Percentiles rank a stretch among this genome's conserved stretches.
Evolutionary conservation across 768 basidiomycete genomes (phyloP).

Genomic region (Suillus cothurnatus): DNA sequence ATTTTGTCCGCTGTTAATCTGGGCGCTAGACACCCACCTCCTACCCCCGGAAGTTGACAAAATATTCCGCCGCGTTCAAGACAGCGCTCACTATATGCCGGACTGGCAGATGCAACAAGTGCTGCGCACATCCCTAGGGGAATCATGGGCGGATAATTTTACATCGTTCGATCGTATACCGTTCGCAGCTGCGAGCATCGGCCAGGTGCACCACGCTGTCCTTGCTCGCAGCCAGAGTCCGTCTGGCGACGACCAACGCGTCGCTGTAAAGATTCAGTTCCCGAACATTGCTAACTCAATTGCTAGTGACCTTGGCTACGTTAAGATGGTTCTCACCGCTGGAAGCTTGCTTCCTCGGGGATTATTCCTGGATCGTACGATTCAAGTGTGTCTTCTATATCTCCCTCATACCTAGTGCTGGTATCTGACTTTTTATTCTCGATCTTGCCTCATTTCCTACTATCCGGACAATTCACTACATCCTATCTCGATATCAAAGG

Average conservation of each 20-base stretch:
- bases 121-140: slow-evolving; percentile 70
- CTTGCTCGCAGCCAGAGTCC: slow-evolving; percentile 56
- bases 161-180: slow-evolving; percentile 79
- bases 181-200: slow-evolving; percentile 95
- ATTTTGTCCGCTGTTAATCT: background rate
- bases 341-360: slow-evolving; percentile 85
- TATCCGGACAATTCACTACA: background rate
- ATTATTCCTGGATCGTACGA: slow-evolving; percentile 85
- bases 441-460: slow-evolving; percentile 1
- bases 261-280: slow-evolving; percentile 93
- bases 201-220: slow-evolving; percentile 81
- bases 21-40: slow-evolving; percentile 74
- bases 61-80: slow-evolving; percentile 89
- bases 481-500: slow-evolving; percentile 41
- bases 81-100: slow-evolving; percentile 98
- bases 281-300: slow-evolving; percentile 90
- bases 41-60: slow-evolving; percentile 86
- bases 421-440: background rate
- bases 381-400: slow-evolving; percentile 50
- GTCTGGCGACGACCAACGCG: slow-evolving; percentile 54
- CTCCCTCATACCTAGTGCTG: background rate
- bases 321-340: slow-evolving; percentile 79
- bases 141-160: slow-evolving; percentile 74
- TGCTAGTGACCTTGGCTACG: slow-evolving; percentile 82
- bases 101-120: slow-evolving; percentile 98